A percentile compares a stretch with the other conserved stretches of the same genome.
Evolutionary conservation across 106 monocot species (phyloP).

Genomic region (Agapanthus africanus): DNA sequence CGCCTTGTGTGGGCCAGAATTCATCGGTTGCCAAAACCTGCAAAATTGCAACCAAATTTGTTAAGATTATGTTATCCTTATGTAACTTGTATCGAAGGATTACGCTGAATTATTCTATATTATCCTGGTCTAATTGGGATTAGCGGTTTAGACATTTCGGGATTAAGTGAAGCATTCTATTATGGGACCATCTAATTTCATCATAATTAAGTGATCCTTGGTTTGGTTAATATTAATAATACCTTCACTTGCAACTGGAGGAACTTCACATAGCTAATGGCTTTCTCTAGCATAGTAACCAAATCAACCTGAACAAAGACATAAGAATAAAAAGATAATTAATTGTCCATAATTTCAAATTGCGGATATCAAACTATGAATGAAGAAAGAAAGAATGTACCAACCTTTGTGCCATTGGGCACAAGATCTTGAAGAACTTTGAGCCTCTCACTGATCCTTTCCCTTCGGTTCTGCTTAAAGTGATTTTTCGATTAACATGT

Average conservation of each 20-base stretch:
- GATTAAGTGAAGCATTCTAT: too few species aligned
- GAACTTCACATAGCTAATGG: constrained; percentile 92
- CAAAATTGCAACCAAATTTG: constrained; percentile 4
- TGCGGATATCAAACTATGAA: too few species aligned
- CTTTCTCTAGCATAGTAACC: constrained; percentile 97
- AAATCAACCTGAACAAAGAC: constrained; percentile 68
- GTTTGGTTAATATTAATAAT: background rate
- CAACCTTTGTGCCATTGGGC: constrained; percentile 91
- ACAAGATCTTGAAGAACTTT: constrained; percentile 89
- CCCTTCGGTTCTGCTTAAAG: constrained; percentile 83
- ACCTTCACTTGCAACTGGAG: constrained; percentile 99
- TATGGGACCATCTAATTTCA: too few species aligned
- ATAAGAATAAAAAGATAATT: too few species aligned
- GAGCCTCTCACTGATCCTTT: constrained; percentile 77
- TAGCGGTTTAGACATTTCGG: too few species aligned
- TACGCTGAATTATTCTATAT: background rate
- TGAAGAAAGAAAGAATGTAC: background rate
- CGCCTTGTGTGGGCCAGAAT: constrained; percentile 86
- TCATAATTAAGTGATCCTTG: too few species aligned
- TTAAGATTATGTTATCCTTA: too few species aligned
- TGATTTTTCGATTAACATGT: too few species aligned
- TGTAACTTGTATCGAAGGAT: background rate
- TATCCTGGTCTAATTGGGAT: too few species aligned
- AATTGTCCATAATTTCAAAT: too few species aligned
- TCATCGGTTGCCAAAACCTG: constrained; percentile 89